Percentiles rank a stretch among this genome's conserved stretches.
Evolutionary conservation across 345 rosid species (phyloP).

Genomic region (Gossypioides kirkii): DNA sequence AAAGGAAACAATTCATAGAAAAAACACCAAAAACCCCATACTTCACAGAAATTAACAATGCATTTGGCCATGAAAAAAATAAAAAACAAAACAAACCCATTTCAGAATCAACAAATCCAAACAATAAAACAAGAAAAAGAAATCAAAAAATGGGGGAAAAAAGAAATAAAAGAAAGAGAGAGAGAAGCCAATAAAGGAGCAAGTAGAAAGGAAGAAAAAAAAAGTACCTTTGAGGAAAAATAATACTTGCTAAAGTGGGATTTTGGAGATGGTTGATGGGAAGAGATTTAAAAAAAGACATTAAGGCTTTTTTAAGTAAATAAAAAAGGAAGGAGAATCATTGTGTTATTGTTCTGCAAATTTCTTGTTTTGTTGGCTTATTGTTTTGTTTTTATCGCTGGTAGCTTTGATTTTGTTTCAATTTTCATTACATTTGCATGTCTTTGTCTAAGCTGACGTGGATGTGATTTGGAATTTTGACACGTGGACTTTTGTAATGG

Average conservation of each 20-base stretch:
- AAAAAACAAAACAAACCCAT: not conserved
- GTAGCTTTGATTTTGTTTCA: not conserved
- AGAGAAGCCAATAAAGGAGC: not conserved
- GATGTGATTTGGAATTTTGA: slow-evolving; percentile 6
- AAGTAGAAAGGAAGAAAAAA: not conserved
- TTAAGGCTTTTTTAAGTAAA: not conserved
- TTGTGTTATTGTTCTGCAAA: not conserved
- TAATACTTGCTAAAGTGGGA: not conserved
- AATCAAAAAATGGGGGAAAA: too few relatives aligned
- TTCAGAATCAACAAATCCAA: slow-evolving; percentile 2
- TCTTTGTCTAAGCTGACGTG: not conserved
- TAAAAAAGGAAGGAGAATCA: too few relatives aligned
- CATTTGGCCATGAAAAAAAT: not conserved
- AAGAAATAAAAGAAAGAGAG: not conserved
- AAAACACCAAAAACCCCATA: not conserved
- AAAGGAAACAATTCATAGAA: not conserved
- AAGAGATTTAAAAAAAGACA: not conserved
- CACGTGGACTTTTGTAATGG: not conserved
- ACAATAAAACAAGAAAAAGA: not conserved
- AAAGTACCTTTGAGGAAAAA: slow-evolving; percentile 4
- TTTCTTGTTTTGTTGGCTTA: slow-evolving; percentile 7
- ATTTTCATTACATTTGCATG: not conserved
- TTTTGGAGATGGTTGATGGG: not conserved
- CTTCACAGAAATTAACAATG: not conserved
- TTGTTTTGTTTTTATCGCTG: not conserved